Evolutionary conservation across 345 rosid species (phyloP), one percentile per base, ranked within the genome.

Genomic region (Aurinia saxatilis): DNA sequence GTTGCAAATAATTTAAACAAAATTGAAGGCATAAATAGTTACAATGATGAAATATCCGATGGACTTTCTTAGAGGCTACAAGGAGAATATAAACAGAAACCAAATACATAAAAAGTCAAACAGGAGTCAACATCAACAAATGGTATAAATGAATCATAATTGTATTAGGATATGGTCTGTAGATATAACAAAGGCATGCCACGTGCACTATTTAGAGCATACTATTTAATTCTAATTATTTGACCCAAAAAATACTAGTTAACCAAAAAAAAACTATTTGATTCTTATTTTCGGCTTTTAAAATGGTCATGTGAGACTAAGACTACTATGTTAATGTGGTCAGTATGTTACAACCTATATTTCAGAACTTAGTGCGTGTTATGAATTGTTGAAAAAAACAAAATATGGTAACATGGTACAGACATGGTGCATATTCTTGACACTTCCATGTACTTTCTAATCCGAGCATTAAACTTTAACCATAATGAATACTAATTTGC

Each of bases 151-250:
- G 45, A 40, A 35, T 61, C 56, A 69, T 69, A 36, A 45, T 53
- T 61, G 27, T 53, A 60, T 52, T 68, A 44, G 61, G 62, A 68
- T 68, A 52, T 52, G 67, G 73, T 68, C 49, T 60, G 61, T 49
- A 68, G 52, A 46, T n/a, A 47, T 37, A 47, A 67, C 60, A 52
- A 60, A 46, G 38, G 27, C 54, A 31, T 27, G 17, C 67, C 66
- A 68, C 60, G 73, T 68, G 67, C 61, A 44, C 44, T 37, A 17
- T 34, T 51, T 35, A 16, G 16, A 60, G 18, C 51, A 35, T 34
- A 42, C 9, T n/a, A n/a, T n/a, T n/a, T n/a, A n/a, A n/a, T n/a
- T n/a, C n/a, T n/a, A n/a, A n/a, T n/a, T n/a, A n/a, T n/a, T n/a
- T n/a, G n/a, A n/a, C n/a, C n/a, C n/a, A n/a, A n/a, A n/a, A n/a